These are phyloP conservation scores for Malus fusca DNA, from an alignment of 306 rosid genomes.

Conservation along the genomic window DNA sequence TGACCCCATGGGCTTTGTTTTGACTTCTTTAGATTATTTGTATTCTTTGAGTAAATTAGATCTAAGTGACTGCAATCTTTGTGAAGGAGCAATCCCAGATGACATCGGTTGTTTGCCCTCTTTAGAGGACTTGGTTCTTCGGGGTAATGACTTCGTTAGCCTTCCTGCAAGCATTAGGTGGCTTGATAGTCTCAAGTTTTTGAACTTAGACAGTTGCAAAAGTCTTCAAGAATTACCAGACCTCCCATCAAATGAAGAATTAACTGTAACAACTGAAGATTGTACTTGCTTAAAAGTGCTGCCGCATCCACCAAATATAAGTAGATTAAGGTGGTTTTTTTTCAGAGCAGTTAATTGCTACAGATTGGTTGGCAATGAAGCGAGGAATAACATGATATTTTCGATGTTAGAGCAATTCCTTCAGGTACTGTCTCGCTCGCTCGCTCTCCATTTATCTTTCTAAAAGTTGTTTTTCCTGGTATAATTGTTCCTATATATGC, in stretches of 20 bases:
- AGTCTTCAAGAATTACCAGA: constrained; percentile 3
- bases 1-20: background rate
- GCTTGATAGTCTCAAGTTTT: background rate
- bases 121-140: background rate
- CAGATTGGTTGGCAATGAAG: background rate
- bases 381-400: background rate
- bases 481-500: background rate
- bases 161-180: constrained; percentile 6
- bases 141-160: background rate
- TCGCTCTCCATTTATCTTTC: background rate
- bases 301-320: background rate
- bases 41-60: background rate
- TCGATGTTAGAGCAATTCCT: background rate
- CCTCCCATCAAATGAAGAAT: background rate
- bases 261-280: background rate
- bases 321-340: fast-evolving
- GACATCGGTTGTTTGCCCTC: background rate
- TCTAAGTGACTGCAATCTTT: constrained; percentile 1
- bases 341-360: background rate
- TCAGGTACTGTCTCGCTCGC: background rate
- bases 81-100: background rate
- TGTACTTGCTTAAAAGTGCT: constrained; percentile 1
- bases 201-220: background rate
- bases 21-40: background rate
- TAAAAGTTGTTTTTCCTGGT: background rate